Percentiles rank a stretch among this genome's conserved stretches.
phyloP scores from a whole-genome alignment of 371 early-diverging fungal species.

The Rhizomucor miehei region DNA sequence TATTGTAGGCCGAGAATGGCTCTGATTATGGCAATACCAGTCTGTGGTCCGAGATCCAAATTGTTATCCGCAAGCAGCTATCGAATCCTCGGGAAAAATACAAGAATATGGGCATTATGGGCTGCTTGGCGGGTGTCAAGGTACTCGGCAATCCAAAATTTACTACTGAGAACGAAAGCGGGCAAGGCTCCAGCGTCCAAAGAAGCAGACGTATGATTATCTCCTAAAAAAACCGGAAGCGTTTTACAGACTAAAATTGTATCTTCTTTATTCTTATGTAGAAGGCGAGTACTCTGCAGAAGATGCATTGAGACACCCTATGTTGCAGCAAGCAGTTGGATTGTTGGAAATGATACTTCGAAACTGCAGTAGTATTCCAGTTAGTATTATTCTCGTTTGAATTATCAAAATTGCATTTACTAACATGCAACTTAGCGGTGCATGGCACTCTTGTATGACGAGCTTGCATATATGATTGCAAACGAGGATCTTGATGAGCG shows the following conservation, averaged over 20 bases:
- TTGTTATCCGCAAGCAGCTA: slow-evolving; percentile 80
- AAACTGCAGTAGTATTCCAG: slow-evolving; percentile 47
- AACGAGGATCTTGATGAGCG: slow-evolving; percentile 49
- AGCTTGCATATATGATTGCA: slow-evolving; percentile 62
- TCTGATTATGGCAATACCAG: slow-evolving; percentile 8
- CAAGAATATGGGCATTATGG: slow-evolving; percentile 77
- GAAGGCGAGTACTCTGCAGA: background rate
- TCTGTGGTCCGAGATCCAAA: slow-evolving; percentile 69
- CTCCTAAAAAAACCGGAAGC: too few species aligned
- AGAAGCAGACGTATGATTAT: slow-evolving; percentile 1
- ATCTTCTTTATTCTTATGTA: too few species aligned
- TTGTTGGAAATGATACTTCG: slow-evolving; percentile 46
- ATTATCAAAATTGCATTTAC: background rate
- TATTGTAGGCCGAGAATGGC: background rate
- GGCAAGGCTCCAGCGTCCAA: slow-evolving; percentile 7
- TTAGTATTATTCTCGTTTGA: slow-evolving; percentile 16
- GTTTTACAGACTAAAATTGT: too few species aligned
- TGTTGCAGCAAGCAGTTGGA: slow-evolving; percentile 38
- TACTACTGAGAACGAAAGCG: slow-evolving; percentile 7
- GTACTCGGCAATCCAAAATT: slow-evolving; percentile 52
- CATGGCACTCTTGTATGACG: slow-evolving; percentile 70
- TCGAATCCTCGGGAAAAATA: slow-evolving; percentile 67
- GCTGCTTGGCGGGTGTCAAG: slow-evolving; percentile 69
- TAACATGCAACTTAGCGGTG: slow-evolving; percentile 41
- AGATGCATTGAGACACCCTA: slow-evolving; percentile 38